Conservation (phyloP, 192 early-diverging fungal genomes). For the Thoreauomyces humboldtii region DNA sequence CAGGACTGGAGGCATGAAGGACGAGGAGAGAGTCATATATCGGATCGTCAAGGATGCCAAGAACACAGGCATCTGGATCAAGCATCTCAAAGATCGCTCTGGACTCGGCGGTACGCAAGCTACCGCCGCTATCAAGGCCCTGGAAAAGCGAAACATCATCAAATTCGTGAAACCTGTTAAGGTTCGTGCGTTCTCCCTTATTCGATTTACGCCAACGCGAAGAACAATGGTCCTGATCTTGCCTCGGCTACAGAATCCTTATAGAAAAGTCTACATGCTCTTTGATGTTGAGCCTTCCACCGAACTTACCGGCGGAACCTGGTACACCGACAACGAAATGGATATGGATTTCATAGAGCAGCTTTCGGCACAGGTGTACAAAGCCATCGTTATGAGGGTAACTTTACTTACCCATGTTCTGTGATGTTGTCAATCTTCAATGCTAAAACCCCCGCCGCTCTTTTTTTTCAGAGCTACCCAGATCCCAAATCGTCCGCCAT, state of each 20-base stretch:
- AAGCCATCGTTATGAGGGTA: conserved; percentile 60
- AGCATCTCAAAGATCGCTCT: conserved; percentile 75
- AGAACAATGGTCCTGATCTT: too few species aligned
- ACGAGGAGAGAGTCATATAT: conserved; percentile 78
- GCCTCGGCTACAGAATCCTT: conserved; percentile 58
- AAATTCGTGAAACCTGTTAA: conserved; percentile 90
- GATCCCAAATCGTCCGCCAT: conserved; percentile 48
- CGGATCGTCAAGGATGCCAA: conserved; percentile 75
- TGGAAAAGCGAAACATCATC: conserved; percentile 80
- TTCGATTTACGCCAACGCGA: too few species aligned
- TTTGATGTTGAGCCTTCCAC: conserved; percentile 75
- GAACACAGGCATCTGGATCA: conserved; percentile 83
- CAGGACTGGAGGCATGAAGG: conserved; percentile 54
- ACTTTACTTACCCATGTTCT: neutral
- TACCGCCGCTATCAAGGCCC: conserved; percentile 68
- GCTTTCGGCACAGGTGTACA: conserved; percentile 67
- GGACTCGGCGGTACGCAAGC: conserved; percentile 74
- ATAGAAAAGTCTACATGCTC: conserved; percentile 88
- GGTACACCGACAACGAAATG: conserved; percentile 90
- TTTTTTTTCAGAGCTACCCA: conserved; percentile 50
- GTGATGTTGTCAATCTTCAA: too few species aligned
- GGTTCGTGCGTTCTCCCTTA: conserved; percentile 47
- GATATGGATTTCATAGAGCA: conserved; percentile 88
- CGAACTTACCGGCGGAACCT: conserved; percentile 89
- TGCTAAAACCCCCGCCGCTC: too few species aligned